A percentile compares a stretch with the other conserved stretches of the same genome.
Evolutionary conservation across 1,284 basidiomycete genomes (phyloP).

Genomic region (Gymnopus androsaceus): DNA sequence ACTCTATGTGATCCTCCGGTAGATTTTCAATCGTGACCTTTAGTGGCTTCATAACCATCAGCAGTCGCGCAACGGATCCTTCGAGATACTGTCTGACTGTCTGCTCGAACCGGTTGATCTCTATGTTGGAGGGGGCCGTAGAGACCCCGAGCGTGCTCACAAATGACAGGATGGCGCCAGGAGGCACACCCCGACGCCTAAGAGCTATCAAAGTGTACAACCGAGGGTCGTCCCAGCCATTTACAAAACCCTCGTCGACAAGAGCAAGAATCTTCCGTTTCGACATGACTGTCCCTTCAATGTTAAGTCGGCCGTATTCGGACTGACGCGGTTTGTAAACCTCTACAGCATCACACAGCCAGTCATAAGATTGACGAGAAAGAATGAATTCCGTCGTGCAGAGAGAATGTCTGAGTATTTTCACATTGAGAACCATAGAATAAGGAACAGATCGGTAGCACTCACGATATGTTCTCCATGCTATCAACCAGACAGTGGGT

Average conservation of each 20-base stretch:
- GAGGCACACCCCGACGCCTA: slow-evolving; percentile 92
- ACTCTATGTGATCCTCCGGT: slow-evolving; percentile 80
- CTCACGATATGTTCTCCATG: slow-evolving; percentile 98
- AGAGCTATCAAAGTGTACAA: slow-evolving; percentile 97
- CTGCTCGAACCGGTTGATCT: slow-evolving; percentile 90
- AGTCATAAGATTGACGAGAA: slow-evolving; percentile 98
- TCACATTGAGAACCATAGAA: background rate
- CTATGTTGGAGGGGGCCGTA: slow-evolving; percentile 82
- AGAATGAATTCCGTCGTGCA: slow-evolving; percentile 97
- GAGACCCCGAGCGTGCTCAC: slow-evolving; percentile 94
- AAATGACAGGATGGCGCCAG: slow-evolving; percentile 92
- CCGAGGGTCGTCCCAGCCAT: slow-evolving; percentile 98
- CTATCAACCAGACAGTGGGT: slow-evolving; percentile 99
- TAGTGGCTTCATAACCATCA: slow-evolving; percentile 92
- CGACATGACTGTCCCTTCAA: slow-evolving; percentile 96
- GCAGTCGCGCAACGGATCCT: slow-evolving; percentile 82
- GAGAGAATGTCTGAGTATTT: slow-evolving; percentile 79
- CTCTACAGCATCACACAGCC: slow-evolving; percentile 95
- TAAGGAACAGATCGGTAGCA: slow-evolving; percentile 22
- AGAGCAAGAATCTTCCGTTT: slow-evolving; percentile 95
- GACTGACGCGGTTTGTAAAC: slow-evolving; percentile 99
- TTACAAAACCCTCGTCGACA: slow-evolving; percentile 84
- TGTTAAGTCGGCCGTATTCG: slow-evolving; percentile 92
- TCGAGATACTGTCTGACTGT: slow-evolving; percentile 90
- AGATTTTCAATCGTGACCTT: slow-evolving; percentile 93